Base-by-base conservation (phyloP, 1,139 yeast species). In the Protomyces inundatus region DNA sequence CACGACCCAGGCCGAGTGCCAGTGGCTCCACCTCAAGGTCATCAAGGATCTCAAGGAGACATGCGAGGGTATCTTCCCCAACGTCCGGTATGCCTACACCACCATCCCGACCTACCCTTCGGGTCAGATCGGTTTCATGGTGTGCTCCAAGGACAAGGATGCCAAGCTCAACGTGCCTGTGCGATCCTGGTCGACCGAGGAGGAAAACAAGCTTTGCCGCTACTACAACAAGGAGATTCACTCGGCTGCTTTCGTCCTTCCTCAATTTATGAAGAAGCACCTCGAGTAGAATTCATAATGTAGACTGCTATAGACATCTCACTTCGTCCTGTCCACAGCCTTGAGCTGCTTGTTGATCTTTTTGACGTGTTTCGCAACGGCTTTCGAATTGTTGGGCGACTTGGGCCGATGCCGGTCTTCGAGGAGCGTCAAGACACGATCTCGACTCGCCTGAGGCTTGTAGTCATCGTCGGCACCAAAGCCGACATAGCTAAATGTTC, bases 51-150 rank as follows among this genome's bases (percentile, higher is more conserved):
- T 93, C 68, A 79, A 85, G 71, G 69, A 74, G 45, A 84, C 86
- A 64, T 89, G 93, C 68, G 74, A 78, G 60, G 73, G 77, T 45
- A 96, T 91, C n/a, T 93, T 93, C 77, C 81, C 85, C 32, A 84
- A 82, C 67, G 95, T 59, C 48, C 57, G 61, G 23, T 68, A 68
- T 74, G 82, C 90, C 67, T 89, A 89, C 74, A 87, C 96, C 70
- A 88, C 93, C 71, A 93, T 91, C 76, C 98, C 98, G 58, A 86
- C 95, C 14, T 67, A 67, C 55, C 91, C 98, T n/a, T 86, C 96
- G 6, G 98, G 98, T 39, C 97, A 90, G 76, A 81, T 93, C 68
- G 97, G 97, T 1, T 80, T 93, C 68, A 82, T 93, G 77, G 83
- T 91, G 51, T 91, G 96, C 69, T 81, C 88, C 67, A 88, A 87